Evolutionary conservation across 2,329 filamentous ascomycete genomes (phyloP), one percentile per base, ranked within the genome.

Genomic region (Phaeophleospora eucalypticola): DNA sequence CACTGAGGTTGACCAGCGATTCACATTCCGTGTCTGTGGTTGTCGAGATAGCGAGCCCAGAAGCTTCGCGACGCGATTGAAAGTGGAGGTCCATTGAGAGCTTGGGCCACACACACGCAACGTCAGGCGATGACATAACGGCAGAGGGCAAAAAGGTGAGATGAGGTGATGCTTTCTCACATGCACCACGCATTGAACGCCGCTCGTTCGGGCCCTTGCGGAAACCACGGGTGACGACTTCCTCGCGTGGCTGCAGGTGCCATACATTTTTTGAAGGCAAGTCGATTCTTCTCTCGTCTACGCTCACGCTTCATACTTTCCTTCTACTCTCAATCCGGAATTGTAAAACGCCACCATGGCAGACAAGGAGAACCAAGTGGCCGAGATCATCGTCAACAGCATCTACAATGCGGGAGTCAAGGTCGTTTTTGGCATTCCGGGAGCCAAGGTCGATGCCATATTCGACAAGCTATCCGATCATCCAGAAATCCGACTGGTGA

Each of bases 391-490:
- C 18, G 62, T 65, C 36, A 57, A 65, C 32, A 61, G 58, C 51
- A 55, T 66, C 35, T 51, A 66, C 59, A 65, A 69, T 56, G 72
- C 73, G 7, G 71, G 71, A 3, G 72, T 75, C 24, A 66, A 66
- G 38, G 60, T 70, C 20, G 71, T 74, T 41, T 75, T 75, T 45
- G 73, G 73, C 8, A 72, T 75, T 7, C 72, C 72, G 1, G 55
- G 51, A 16, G 51, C 48, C 17, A 72, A 73, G 53, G 48, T 76
- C 44, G 73, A 76, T 59, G 68, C 71, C 33, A 65, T 76, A 36
- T 76, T 75, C 63, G 70, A 75, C 58, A 68, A 65, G 4, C 63
- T 75, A 15, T 33, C 29, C 21, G 40, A 42, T 19, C 40, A 42
- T 35, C 40, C 40, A 4, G 40, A 42, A 17, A 42, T 42, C 40